A percentile compares a stretch with the other conserved stretches of the same genome.
phyloP scores from a whole-genome alignment of 2,329 filamentous ascomycete genomes.

The Lasiodiplodia theobromae region DNA sequence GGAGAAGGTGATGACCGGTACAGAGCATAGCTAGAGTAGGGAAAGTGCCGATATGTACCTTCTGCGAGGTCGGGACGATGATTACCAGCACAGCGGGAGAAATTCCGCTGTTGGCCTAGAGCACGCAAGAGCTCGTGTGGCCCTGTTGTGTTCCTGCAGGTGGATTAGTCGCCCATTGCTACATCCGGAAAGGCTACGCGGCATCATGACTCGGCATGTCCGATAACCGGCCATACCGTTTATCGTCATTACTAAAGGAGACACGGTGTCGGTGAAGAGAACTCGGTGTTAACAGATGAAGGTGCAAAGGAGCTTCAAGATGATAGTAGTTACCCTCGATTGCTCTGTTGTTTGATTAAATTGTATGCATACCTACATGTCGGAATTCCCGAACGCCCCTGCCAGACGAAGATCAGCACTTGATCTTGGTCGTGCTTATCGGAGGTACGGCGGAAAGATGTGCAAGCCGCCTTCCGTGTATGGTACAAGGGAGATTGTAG shows the following conservation, averaged over 20 bases:
- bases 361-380: background rate
- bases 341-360: background rate
- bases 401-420: constrained; percentile 18
- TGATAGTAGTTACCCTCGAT: background rate
- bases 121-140: background rate
- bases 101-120: constrained; percentile 5
- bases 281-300: background rate
- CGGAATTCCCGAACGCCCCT: background rate
- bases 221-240: background rate
- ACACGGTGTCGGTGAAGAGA: background rate
- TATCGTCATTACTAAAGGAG: background rate
- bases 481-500: background rate
- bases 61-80: constrained; percentile 15
- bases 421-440: background rate
- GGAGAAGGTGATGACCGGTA: background rate
- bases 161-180: background rate
- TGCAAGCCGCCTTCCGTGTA: background rate
- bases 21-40: background rate
- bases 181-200: constrained; percentile 2
- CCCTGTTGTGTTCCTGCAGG: background rate
- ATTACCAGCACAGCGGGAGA: constrained; percentile 9
- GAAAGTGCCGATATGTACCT: background rate
- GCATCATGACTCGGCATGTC: constrained; percentile 22
- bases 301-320: background rate
- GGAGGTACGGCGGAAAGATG: background rate